These are phyloP conservation scores for Huntiella abstrusa DNA, from an alignment of 2,329 filamentous ascomycete species.

Conservation along the genomic window DNA sequence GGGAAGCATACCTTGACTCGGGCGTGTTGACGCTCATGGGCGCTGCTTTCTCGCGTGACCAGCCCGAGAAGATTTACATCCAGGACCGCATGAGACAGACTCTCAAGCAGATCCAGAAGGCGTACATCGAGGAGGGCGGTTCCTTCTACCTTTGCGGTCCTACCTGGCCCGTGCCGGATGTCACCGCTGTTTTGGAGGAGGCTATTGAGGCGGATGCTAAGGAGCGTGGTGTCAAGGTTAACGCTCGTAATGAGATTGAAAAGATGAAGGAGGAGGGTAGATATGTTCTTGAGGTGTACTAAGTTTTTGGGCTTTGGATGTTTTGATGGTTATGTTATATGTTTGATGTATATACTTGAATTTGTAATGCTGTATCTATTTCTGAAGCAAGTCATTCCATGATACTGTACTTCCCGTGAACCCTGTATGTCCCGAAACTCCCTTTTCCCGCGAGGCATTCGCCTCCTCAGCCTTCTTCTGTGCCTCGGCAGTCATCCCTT, in stretches of 20 bases:
- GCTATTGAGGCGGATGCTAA: slow-evolving; percentile 63
- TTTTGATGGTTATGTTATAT: neutral
- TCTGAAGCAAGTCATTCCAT: slow-evolving; percentile 19
- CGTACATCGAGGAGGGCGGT: slow-evolving; percentile 74
- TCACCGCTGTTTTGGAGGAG: slow-evolving; percentile 84
- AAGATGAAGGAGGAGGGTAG: slow-evolving; percentile 84
- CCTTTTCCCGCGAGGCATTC: neutral
- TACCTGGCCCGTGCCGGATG: slow-evolving; percentile 95
- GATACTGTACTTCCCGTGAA: slow-evolving; percentile 17
- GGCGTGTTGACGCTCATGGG: slow-evolving; percentile 90
- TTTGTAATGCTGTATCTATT: neutral
- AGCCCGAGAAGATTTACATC: slow-evolving; percentile 98
- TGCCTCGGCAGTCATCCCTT: slow-evolving; percentile 16
- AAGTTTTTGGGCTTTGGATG: slow-evolving; percentile 16
- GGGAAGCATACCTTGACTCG: slow-evolving; percentile 92
- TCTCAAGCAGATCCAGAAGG: slow-evolving; percentile 60
- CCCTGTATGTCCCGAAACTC: slow-evolving; percentile 17
- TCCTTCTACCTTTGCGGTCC: slow-evolving; percentile 95
- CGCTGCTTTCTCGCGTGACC: slow-evolving; percentile 86
- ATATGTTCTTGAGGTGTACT: slow-evolving; percentile 96
- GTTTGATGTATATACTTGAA: neutral
- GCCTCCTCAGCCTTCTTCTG: slow-evolving; percentile 1
- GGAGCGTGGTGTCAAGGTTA: slow-evolving; percentile 57
- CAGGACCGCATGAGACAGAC: slow-evolving; percentile 94
- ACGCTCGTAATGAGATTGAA: slow-evolving; percentile 82